Percentiles rank a stretch among this genome's conserved stretches.
Conservation (phyloP, 2,329 filamentous ascomycete genomes). For the Venturia asperata region DNA sequence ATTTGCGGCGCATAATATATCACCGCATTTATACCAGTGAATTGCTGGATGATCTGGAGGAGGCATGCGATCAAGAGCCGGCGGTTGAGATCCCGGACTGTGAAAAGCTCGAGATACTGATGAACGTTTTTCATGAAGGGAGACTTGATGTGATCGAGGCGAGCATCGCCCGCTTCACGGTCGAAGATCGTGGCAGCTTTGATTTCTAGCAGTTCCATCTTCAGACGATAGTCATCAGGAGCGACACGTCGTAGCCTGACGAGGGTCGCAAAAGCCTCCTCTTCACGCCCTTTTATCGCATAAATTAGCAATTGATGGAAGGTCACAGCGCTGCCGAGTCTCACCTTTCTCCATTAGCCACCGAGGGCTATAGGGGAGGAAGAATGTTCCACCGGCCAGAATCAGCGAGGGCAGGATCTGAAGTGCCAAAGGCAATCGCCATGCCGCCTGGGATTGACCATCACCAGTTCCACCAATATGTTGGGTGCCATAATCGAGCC, state of each 20-base stretch:
- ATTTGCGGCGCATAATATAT: conserved; percentile 6
- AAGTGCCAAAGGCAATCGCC: conserved; percentile 40
- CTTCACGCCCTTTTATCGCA: neutral
- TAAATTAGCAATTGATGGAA: conserved; percentile 22
- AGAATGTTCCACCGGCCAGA: conserved; percentile 38
- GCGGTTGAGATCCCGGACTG: conserved; percentile 10
- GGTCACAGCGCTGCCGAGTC: conserved; percentile 19
- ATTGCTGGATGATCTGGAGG: conserved; percentile 19
- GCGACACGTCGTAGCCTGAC: conserved; percentile 49
- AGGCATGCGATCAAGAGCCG: conserved; percentile 18
- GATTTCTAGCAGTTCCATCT: conserved; percentile 53
- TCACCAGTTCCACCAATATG: conserved; percentile 19
- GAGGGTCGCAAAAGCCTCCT: conserved; percentile 23
- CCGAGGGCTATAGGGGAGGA: conserved; percentile 33
- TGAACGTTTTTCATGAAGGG: conserved; percentile 6
- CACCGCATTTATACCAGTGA: conserved; percentile 13
- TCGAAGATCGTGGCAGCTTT: conserved; percentile 43
- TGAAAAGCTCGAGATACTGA: conserved; percentile 16
- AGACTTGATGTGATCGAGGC: conserved; percentile 16
- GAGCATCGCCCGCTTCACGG: conserved; percentile 12
- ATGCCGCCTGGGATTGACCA: conserved; percentile 14
- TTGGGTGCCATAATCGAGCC: conserved; percentile 20
- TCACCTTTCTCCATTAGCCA: conserved; percentile 17
- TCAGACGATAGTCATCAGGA: conserved; percentile 50
- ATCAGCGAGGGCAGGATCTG: conserved; percentile 41